phyloP scores from a whole-genome alignment of 2,329 filamentous ascomycete genomes.

The Talaromyces funiculosus region DNA sequence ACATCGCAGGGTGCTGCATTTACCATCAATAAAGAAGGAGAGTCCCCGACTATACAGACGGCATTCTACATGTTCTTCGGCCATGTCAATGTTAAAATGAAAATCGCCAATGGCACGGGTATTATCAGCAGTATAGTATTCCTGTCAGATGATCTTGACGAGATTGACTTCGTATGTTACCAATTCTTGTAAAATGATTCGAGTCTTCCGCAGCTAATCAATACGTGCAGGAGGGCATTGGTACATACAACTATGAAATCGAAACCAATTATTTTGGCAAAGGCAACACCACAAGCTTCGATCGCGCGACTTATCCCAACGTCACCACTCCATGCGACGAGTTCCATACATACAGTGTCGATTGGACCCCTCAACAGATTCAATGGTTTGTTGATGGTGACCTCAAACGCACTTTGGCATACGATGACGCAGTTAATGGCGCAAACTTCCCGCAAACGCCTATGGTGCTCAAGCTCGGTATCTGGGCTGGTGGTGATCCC shows the following conservation, averaged over 20 bases:
- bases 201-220: background rate
- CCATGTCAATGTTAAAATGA: conserved; percentile 76
- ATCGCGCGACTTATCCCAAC: conserved; percentile 74
- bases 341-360: conserved; percentile 48
- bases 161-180: conserved; percentile 92
- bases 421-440: conserved; percentile 53
- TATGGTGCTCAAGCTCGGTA: conserved; percentile 64
- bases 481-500: conserved; percentile 60
- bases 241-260: conserved; percentile 30
- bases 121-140: conserved; percentile 90
- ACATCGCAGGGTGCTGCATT: conserved; percentile 70
- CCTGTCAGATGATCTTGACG: conserved; percentile 84
- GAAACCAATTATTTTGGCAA: conserved; percentile 98
- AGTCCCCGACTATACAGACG: conserved; percentile 79
- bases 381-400: conserved; percentile 61
- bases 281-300: conserved; percentile 70
- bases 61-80: conserved; percentile 99
- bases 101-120: conserved; percentile 79
- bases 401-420: conserved; percentile 56
- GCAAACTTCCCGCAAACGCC: conserved; percentile 66
- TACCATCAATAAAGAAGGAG: conserved; percentile 67
- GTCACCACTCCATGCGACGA: conserved; percentile 51
- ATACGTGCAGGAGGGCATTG: conserved; percentile 31
- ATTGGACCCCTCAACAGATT: conserved; percentile 61
- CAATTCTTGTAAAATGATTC: background rate